Percentiles rank a stretch among this genome's conserved stretches.
These are phyloP conservation scores for Aspergillus uvarum DNA, from an alignment of 2,329 filamentous ascomycete genomes.

Conservation along the genomic window DNA sequence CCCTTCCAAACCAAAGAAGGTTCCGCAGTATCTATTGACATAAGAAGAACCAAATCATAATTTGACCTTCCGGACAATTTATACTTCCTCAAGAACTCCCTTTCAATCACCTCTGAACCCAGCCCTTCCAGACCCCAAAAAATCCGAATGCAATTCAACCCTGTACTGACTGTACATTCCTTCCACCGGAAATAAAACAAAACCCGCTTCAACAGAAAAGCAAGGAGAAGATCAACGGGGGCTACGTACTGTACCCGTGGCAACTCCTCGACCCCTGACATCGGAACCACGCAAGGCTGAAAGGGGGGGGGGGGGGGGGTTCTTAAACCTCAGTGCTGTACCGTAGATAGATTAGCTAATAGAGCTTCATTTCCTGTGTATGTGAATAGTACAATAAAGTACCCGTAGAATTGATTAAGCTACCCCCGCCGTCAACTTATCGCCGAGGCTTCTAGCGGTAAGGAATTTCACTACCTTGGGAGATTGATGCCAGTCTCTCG, in stretches of 20 bases:
- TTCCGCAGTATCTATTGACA: slow-evolving; percentile 26
- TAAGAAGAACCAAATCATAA: slow-evolving; percentile 24
- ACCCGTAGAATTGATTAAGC: too few relatives aligned
- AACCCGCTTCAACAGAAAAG: neutral
- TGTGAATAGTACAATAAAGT: too few relatives aligned
- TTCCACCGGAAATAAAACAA: neutral
- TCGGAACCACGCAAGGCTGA: neutral
- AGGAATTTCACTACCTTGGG: too few relatives aligned
- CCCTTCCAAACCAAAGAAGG: slow-evolving; percentile 4
- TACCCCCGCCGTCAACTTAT: too few relatives aligned
- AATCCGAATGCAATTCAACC: neutral
- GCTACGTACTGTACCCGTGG: neutral
- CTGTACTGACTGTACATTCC: neutral
- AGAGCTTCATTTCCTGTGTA: too few relatives aligned
- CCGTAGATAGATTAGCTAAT: too few relatives aligned
- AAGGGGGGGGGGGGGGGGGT: neutral
- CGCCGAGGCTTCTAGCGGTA: too few relatives aligned
- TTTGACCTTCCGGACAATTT: neutral
- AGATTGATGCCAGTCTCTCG: too few relatives aligned
- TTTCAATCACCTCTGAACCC: neutral
- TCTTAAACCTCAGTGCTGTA: neutral
- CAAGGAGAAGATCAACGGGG: neutral
- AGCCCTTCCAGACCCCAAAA: neutral
- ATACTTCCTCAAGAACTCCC: neutral
- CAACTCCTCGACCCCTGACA: neutral